Evolutionary conservation across 495 filamentous ascomycete species (phyloP).

Genomic region (Aspergillus hancockii): DNA sequence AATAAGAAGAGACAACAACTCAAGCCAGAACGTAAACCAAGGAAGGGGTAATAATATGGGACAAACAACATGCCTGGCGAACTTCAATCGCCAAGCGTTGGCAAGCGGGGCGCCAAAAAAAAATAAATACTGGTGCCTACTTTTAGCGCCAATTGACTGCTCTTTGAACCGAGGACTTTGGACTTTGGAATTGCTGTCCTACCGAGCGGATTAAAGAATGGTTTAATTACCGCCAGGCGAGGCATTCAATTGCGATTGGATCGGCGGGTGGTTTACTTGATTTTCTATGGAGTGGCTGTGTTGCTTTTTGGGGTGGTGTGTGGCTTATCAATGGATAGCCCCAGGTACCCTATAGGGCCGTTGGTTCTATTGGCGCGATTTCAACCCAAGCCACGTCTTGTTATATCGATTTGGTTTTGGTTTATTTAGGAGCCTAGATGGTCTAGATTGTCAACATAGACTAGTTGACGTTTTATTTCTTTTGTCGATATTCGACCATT

Average conservation of each 20-base stretch:
- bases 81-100: conserved; percentile 1
- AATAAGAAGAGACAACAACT: neutral
- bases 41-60: neutral
- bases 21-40: neutral
- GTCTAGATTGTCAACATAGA: no score
- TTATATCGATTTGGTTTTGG: no score
- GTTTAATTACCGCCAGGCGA: neutral
- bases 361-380: no score
- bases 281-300: neutral
- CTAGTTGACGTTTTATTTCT: no score
- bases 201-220: neutral
- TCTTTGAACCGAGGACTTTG: no score
- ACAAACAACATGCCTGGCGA: neutral
- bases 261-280: neutral
- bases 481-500: neutral
- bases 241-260: neutral
- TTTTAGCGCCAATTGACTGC: neutral
- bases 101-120: neutral
- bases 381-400: no score
- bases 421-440: no score
- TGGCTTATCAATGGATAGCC: neutral
- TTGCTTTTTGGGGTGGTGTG: neutral
- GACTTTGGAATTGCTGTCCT: neutral
- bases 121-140: conserved; percentile 5
- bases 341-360: no score